Evolutionary conservation across 768 basidiomycete genomes (phyloP).

Genomic region (Xerocomellus chrysenteron): DNA sequence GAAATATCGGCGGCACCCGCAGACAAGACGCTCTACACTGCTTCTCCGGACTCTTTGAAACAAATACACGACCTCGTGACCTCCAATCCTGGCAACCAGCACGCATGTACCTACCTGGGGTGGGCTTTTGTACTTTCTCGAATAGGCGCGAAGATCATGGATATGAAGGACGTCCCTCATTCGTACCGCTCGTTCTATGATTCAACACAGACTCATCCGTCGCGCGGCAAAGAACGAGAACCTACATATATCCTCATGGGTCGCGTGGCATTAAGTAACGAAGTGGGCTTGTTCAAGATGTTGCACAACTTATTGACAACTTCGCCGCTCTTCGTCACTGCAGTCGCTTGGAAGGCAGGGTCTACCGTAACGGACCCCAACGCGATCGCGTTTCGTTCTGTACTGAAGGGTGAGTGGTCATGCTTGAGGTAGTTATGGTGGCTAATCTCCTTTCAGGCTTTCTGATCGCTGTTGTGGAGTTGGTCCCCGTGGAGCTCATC

Average conservation of each 20-base stretch:
- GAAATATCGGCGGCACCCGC: constrained; percentile 52
- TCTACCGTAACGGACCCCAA: constrained; percentile 75
- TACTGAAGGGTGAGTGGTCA: constrained; percentile 68
- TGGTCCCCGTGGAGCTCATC: constrained; percentile 74
- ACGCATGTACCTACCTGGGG: constrained; percentile 68
- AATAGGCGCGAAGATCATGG: constrained; percentile 45
- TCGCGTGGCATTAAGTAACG: constrained; percentile 53
- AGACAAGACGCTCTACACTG: constrained; percentile 52
- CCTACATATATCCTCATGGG: constrained; percentile 57
- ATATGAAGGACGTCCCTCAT: constrained; percentile 51
- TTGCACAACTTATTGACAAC: constrained; percentile 58
- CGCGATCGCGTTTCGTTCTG: constrained; percentile 74
- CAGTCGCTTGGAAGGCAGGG: constrained; percentile 64
- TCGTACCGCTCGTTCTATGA: constrained; percentile 58
- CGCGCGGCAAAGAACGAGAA: constrained; percentile 55
- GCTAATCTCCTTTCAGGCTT: constrained; percentile 51
- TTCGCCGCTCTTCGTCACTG: constrained; percentile 75
- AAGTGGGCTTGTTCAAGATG: constrained; percentile 59
- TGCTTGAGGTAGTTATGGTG: neutral
- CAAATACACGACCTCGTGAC: constrained; percentile 68
- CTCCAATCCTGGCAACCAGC: constrained; percentile 59
- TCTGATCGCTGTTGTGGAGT: constrained; percentile 69
- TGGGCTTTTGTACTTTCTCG: constrained; percentile 85
- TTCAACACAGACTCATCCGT: constrained; percentile 42
- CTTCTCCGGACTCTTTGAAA: constrained; percentile 61